These are phyloP conservation scores for Ceratocystis cubensis DNA, from an alignment of 2,329 filamentous ascomycete species.

Conservation along the genomic window DNA sequence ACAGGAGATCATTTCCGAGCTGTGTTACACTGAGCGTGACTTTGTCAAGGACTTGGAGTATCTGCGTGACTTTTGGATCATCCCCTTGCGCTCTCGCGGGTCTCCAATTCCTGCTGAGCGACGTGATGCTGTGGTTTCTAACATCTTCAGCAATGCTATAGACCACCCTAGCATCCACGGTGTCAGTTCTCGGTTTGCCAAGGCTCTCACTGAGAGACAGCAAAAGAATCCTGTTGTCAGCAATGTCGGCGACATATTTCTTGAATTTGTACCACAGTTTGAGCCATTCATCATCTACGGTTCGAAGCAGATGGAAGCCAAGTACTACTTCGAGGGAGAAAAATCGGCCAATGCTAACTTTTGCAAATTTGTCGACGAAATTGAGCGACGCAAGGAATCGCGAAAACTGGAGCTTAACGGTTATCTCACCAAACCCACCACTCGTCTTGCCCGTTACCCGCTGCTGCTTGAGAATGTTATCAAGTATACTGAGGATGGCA, in stretches of 20 bases:
- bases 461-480: conserved; percentile 80
- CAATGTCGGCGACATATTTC: conserved; percentile 85
- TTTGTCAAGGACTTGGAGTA: conserved; percentile 99
- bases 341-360: conserved; percentile 76
- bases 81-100: conserved; percentile 66
- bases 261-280: conserved; percentile 83
- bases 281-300: conserved; percentile 95
- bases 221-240: conserved; percentile 81
- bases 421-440: conserved; percentile 95
- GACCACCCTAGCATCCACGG: conserved; percentile 69
- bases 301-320: conserved; percentile 87
- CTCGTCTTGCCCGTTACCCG: conserved; percentile 84
- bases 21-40: conserved; percentile 97
- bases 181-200: conserved; percentile 80
- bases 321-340: conserved; percentile 97
- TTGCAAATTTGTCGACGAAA: conserved; percentile 86
- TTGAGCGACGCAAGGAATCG: conserved; percentile 89
- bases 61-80: conserved; percentile 95
- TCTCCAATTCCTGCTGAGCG: conserved; percentile 83
- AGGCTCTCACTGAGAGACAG: conserved; percentile 77
- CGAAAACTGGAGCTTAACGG: conserved; percentile 94
- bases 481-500: conserved; percentile 81
- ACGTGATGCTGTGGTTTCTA: conserved; percentile 81
- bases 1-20: conserved; percentile 93
- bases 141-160: conserved; percentile 90